Evolutionary conservation across 2,329 filamentous ascomycete species (phyloP), one percentile per base, ranked within the genome.

Genomic region (Claviceps sp.): DNA sequence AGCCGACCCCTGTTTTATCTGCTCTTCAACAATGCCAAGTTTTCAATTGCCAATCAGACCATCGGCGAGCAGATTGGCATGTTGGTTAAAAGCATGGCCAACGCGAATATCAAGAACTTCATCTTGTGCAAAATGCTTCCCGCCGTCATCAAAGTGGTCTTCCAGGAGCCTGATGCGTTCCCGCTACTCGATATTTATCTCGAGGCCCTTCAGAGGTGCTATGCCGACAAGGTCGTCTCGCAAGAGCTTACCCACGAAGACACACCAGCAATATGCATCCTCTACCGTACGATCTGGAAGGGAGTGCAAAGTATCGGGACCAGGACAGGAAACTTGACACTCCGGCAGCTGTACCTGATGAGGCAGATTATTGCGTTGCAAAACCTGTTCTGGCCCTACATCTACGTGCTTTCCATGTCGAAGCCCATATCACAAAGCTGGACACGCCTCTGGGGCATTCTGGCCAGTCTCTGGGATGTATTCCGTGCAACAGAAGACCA

Each of bases 21-120:
- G 53, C 66, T 82, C 2, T 75, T 73, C 59, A 76, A 76, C 57
- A 79, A 75, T 61, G 78, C 79, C 60, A 79, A 79, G 59, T 65
- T 74, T 50, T 74, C 76, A 0, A 61, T 81, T 2, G 69, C 70
- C 44, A 74, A 74, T 52, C 67, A 72, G 52, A 71, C 68, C 49
- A 65, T 80, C n/a, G 60, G 59, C 5, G 68, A 73, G 5, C 74
- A 80, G 58, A 62, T 68, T 30, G 57, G 53, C 5, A 71, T 79
- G 49, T 58, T 81, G 20, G 63, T 63, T 38, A 67, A 67, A 51
- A 75, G 74, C n/a, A 72, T 80, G 72, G 64, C 61, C n/a, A 68
- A 74, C 42, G 50, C 54, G 7, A 62, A 60, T 2, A 69, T 81
- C 24, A 59, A 72, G 45, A 61, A 62, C 0, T 81, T 81, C 55